Percentiles rank a stretch among this genome's conserved stretches.
Evolutionary conservation across 208 protist genomes (phyloP).

Genomic region (Naegleria lovaniensis): DNA sequence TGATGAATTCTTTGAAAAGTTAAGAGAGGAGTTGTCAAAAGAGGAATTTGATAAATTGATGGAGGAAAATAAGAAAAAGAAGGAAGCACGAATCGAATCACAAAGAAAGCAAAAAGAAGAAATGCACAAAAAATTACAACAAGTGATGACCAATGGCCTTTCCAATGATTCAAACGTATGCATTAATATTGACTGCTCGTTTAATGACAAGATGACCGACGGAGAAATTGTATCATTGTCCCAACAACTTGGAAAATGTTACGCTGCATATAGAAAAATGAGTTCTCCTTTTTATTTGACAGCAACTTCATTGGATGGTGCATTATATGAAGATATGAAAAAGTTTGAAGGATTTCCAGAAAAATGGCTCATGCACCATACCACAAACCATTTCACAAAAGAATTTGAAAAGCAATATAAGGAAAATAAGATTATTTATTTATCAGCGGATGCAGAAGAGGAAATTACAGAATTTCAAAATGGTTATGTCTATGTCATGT

Average conservation of each 20-base stretch:
- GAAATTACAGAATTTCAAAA: not conserved
- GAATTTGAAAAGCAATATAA: not conserved
- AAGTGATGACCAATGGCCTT: not conserved
- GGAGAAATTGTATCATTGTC: not conserved
- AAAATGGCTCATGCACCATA: not conserved
- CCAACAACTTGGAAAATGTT: not conserved
- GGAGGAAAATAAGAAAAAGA: not conserved
- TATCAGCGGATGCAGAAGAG: not conserved
- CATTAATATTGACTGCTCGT: slow-evolving; percentile 6
- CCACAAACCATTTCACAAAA: not conserved
- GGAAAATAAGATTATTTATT: not conserved
- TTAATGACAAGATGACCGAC: slow-evolving; percentile 11
- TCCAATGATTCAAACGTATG: not conserved
- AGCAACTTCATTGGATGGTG: not conserved
- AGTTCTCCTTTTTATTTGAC: not conserved
- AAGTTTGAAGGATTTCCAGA: not conserved
- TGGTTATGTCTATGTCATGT: not conserved
- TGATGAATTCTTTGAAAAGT: not conserved
- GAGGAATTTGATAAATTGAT: not conserved
- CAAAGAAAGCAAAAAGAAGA: not conserved
- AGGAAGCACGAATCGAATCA: not conserved
- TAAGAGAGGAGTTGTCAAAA: not conserved
- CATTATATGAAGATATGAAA: not conserved
- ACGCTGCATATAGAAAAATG: not conserved
- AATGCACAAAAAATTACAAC: not conserved